Conservation (phyloP, 495 filamentous ascomycete species). For the Daldinia childiae region DNA sequence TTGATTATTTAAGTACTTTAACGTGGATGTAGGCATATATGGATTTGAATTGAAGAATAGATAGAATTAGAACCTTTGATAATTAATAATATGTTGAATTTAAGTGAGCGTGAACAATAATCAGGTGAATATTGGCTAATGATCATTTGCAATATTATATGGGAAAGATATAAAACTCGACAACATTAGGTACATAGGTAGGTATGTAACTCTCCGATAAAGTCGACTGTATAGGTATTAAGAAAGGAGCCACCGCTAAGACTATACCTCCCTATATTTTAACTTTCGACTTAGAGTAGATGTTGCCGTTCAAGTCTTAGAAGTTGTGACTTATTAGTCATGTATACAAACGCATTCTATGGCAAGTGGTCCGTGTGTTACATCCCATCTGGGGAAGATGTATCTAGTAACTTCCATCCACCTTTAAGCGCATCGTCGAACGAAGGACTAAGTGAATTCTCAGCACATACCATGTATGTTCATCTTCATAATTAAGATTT, state of each 20-base stretch:
- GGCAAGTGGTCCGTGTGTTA: neutral
- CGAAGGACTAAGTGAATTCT: neutral
- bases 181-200: too few relatives aligned
- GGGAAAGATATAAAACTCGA: neutral
- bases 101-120: neutral
- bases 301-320: neutral
- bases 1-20: neutral
- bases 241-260: neutral
- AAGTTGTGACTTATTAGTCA: neutral
- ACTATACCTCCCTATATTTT: neutral
- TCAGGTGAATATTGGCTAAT: neutral
- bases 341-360: neutral
- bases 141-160: neutral
- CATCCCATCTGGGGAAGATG: slow-evolving; percentile 13
- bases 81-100: slow-evolving; percentile 3
- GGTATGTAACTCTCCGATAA: neutral
- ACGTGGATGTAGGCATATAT: neutral
- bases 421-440: neutral
- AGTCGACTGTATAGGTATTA: neutral
- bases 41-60: neutral
- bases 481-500: neutral
- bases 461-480: neutral
- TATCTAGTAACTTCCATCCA: slow-evolving; percentile 33
- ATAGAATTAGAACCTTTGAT: neutral
- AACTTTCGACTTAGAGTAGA: neutral